Evolutionary conservation across 805 yeast species (phyloP).

Genomic region (Cephaloascus albidus): DNA sequence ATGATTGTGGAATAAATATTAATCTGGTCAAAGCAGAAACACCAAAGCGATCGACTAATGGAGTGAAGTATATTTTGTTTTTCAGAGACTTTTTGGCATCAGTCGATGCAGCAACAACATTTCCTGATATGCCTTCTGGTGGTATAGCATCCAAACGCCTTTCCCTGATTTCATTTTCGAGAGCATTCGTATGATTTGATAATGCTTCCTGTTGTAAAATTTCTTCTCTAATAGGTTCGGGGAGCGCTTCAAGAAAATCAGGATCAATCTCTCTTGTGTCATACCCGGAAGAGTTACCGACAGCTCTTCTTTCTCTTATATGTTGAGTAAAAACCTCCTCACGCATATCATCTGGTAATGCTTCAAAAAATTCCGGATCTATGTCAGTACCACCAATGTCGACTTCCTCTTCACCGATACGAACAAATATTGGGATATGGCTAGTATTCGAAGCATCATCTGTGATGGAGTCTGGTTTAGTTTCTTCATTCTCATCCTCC

Average conservation of each 20-base stretch:
- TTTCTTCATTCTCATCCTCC: neutral
- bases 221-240: slow-evolving; percentile 41
- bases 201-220: slow-evolving; percentile 32
- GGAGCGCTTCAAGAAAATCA: slow-evolving; percentile 73
- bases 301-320: slow-evolving; percentile 61
- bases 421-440: slow-evolving; percentile 51
- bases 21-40: slow-evolving; percentile 64
- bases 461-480: neutral
- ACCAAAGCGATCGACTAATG: slow-evolving; percentile 69
- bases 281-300: slow-evolving; percentile 34
- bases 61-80: slow-evolving; percentile 40
- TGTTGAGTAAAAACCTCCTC: slow-evolving; percentile 88
- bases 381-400: slow-evolving; percentile 87
- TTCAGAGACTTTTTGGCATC: slow-evolving; percentile 11
- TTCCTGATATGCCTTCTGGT: slow-evolving; percentile 13
- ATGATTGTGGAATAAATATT: slow-evolving; percentile 64
- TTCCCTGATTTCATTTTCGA: slow-evolving; percentile 1
- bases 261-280: slow-evolving; percentile 64
- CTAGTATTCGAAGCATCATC: slow-evolving; percentile 3
- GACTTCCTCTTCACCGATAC: slow-evolving; percentile 68
- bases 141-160: slow-evolving; percentile 10
- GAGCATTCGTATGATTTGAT: slow-evolving; percentile 17
- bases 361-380: slow-evolving; percentile 84
- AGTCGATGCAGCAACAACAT: slow-evolving; percentile 1
- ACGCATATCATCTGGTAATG: slow-evolving; percentile 86